Base-by-base conservation (phyloP, 2,329 filamentous ascomycete species). In the Pezicula neosporulosa region DNA sequence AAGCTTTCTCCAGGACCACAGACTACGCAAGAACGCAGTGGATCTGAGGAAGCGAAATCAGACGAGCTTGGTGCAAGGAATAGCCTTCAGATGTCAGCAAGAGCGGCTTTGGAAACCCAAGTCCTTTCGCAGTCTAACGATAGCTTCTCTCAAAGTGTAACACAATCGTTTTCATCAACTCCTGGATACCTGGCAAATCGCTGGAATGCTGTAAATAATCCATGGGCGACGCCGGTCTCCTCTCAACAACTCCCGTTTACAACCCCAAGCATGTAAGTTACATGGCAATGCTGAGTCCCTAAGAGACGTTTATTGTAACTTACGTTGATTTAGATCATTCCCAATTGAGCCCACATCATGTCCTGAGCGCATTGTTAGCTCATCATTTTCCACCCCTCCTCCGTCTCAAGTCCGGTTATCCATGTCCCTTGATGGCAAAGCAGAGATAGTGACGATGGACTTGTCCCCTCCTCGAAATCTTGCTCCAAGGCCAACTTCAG, bases 401-500 rank as follows among this genome's bases (percentile, higher is more conserved):
- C 45, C 59, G 30, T 59, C 65, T n/a, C 54, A 59, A 35, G 79
- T 96, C 51, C 85, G 90, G 45, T 77, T 97, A 27, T 90, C 89
- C 2, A 83, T 94, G 63, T 94, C 90, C 16, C 79, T 92, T 30
- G 90, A 97, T 64, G 93, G 93, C 59, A 93, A 92, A 65, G 93
- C 93, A n/a, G 87, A 93, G 62, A 77, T 97, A 47, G 82, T 92
- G 19, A 83, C 81, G 15, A 77, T 86, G 49, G 79, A 86, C 55
- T 82, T 86, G 56, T 76, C 79, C 3, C 89, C 87, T 2, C 86
- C 83, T 47, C 81, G 77, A 53, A 75, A 78, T 61, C 70, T 72
- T 61, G 73, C 72, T 59, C 77, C 72, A 53, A 76, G 68, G 54
- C 77, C 72, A 62, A 72, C 66, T 57, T 76, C 68, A 50, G 65